Conservation (phyloP, 75 land plant genomes). For the Cryptomeria japonica region DNA sequence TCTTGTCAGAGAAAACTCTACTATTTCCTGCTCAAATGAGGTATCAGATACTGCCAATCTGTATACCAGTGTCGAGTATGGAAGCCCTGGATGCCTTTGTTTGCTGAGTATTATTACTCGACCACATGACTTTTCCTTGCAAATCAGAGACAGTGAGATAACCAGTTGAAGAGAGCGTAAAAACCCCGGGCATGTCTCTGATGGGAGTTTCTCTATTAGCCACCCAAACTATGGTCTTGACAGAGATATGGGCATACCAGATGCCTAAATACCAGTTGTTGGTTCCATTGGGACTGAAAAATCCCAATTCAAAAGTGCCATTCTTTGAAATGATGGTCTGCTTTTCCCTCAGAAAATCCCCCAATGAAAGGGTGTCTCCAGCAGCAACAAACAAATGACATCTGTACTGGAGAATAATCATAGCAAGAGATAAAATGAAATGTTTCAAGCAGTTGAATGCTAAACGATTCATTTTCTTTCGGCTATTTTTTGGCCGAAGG, state of each 20-base stretch:
- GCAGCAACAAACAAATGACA: too few relatives aligned
- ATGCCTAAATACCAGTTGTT: constrained; percentile 35
- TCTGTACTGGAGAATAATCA: too few relatives aligned
- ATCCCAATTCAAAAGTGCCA: constrained; percentile 47
- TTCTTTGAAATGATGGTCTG: constrained; percentile 23
- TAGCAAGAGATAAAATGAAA: too few relatives aligned
- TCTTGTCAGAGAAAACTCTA: too few relatives aligned
- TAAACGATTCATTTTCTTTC: too few relatives aligned
- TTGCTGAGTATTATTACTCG: not conserved
- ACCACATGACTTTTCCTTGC: constrained; percentile 17
- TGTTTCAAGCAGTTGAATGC: too few relatives aligned
- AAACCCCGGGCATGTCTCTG: constrained; percentile 18
- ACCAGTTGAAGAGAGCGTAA: not conserved
- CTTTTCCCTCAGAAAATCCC: not conserved
- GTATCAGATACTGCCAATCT: too few relatives aligned
- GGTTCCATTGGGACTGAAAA: constrained; percentile 33
- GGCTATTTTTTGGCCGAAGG: too few relatives aligned
- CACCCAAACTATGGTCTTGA: constrained; percentile 38
- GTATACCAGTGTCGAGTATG: not conserved
- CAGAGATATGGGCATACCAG: constrained; percentile 39
- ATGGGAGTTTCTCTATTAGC: constrained; percentile 45
- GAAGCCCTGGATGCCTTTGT: not conserved
- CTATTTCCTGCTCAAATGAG: too few relatives aligned
- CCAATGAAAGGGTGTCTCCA: too few relatives aligned
- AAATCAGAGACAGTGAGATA: not conserved